Evolutionary conservation across 192 early-diverging fungal species (phyloP), one percentile per base, ranked within the genome.

Genomic region (Cetraspora pellucida): DNA sequence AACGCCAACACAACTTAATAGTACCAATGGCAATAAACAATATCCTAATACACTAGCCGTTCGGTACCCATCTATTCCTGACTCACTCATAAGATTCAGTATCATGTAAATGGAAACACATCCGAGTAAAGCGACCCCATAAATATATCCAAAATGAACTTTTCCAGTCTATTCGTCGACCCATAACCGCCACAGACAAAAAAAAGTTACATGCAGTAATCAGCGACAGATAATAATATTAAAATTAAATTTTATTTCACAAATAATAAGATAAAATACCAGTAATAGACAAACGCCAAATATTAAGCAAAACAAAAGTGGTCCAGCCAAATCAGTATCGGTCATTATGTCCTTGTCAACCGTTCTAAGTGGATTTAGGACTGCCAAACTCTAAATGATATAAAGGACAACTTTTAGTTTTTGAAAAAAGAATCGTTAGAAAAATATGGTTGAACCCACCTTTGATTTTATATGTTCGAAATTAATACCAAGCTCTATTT

Each of bases 1-100:
- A 7, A 93, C 86, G 8, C 91, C 89, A 25, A 95, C 63, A 52
- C 91, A 88, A 77, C 93, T 94, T 55, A 99, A 82, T 73, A 98
- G 81, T 23, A 99, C 96, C 85, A 99, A 90, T 2, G 98, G 98
- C 73, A 99, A 84, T 73, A 98, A 84, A 78, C 95, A 98, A 85
- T 99, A 99, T 14, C 98, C 98, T 45, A 99, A 86, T 58, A 99
- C 96, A 82, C 94, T 95, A 27, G 96, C 96, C 1, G 94, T 96
- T 65, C 92, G 87, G 74, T 91, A 91, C 37, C 89, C 88, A 68
- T 94, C 95, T n/a, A 98, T 88, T 23, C 96, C 95, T 16, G 82
- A 82, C 55, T 94, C 91, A 57, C 90, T 91, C 98, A 99, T 99
- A 49, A 98, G 84, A 78, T 99, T 98, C 21, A 99, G 80, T 50